Conservation (phyloP, 2,329 filamentous ascomycete genomes). For the Thielaviopsis populi region DNA sequence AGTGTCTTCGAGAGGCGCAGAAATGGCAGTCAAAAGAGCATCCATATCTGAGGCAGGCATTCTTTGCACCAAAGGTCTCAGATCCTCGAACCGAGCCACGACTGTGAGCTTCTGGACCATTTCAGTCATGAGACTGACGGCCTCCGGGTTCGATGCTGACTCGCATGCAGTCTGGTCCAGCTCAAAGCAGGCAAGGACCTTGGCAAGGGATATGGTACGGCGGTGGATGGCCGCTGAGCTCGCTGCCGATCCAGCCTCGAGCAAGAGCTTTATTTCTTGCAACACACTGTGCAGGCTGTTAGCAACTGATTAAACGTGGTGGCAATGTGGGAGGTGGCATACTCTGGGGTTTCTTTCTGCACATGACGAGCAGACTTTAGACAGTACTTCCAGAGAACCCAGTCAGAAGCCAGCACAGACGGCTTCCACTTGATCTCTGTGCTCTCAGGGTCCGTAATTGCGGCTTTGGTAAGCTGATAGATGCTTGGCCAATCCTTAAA, state of each 20-base stretch:
- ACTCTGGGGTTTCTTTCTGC: constrained; percentile 10
- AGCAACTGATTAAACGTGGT: neutral
- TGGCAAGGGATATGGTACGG: constrained; percentile 27
- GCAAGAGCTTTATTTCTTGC: constrained; percentile 22
- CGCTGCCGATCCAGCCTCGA: constrained; percentile 23
- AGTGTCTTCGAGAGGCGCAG: constrained; percentile 27
- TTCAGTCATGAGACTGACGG: constrained; percentile 11
- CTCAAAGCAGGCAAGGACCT: constrained; percentile 26
- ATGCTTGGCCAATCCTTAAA: constrained; percentile 29
- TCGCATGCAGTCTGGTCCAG: constrained; percentile 18
- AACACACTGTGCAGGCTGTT: constrained; percentile 19
- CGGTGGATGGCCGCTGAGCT: constrained; percentile 26
- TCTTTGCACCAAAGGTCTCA: constrained; percentile 13
- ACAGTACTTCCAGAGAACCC: constrained; percentile 25
- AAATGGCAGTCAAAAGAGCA: constrained; percentile 22
- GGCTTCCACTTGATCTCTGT: constrained; percentile 24
- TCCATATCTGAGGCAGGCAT: constrained; percentile 10
- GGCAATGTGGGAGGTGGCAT: constrained; percentile 17
- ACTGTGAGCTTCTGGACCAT: constrained; percentile 14
- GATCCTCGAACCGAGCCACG: constrained; percentile 15
- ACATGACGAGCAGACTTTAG: constrained; percentile 21
- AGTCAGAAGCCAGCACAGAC: constrained; percentile 32
- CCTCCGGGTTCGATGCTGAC: neutral
- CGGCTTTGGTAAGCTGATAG: constrained; percentile 31
- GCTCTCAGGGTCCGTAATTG: constrained; percentile 28